Conservation (phyloP, 2,329 filamentous ascomycete species). For the Claviceps pazoutovae region DNA sequence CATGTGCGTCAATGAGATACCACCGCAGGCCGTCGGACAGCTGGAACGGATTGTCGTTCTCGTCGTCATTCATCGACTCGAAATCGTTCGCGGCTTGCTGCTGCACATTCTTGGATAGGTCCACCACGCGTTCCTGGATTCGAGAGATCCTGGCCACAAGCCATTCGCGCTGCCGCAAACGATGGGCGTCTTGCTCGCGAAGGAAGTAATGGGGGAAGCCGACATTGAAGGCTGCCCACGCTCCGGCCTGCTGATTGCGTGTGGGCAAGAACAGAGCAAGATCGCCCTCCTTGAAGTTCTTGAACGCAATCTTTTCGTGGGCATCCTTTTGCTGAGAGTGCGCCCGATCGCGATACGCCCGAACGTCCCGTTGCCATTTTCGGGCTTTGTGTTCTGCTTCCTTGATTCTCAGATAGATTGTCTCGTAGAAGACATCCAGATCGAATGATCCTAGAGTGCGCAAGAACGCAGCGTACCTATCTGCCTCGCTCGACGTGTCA, state of each 20-base stretch:
- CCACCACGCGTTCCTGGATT: conserved; percentile 85
- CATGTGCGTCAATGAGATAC: conserved; percentile 87
- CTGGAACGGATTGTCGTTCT: conserved; percentile 95
- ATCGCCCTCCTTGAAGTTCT: conserved; percentile 92
- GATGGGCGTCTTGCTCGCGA: conserved; percentile 80
- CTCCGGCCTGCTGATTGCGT: conserved; percentile 81
- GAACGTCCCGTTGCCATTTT: conserved; percentile 83
- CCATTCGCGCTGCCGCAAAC: conserved; percentile 65
- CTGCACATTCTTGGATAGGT: conserved; percentile 67
- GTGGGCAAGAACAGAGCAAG: conserved; percentile 89
- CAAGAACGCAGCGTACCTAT: conserved; percentile 64
- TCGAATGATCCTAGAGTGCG: conserved; percentile 65
- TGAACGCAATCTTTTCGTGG: conserved; percentile 91
- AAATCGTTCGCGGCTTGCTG: conserved; percentile 26
- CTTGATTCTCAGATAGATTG: conserved; percentile 76
- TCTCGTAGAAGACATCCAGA: conserved; percentile 70
- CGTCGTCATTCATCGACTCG: conserved; percentile 44
- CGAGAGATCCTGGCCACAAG: conserved; percentile 87
- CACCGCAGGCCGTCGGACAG: conserved; percentile 87
- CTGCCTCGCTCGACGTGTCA: conserved; percentile 45
- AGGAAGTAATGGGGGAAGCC: conserved; percentile 96
- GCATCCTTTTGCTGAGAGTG: conserved; percentile 70
- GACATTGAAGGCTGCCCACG: conserved; percentile 97
- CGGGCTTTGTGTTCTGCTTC: conserved; percentile 87
- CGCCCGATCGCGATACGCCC: conserved; percentile 75